These are phyloP conservation scores for Tulasnella sp. DNA, from an alignment of 768 basidiomycete genomes.

Conservation along the genomic window DNA sequence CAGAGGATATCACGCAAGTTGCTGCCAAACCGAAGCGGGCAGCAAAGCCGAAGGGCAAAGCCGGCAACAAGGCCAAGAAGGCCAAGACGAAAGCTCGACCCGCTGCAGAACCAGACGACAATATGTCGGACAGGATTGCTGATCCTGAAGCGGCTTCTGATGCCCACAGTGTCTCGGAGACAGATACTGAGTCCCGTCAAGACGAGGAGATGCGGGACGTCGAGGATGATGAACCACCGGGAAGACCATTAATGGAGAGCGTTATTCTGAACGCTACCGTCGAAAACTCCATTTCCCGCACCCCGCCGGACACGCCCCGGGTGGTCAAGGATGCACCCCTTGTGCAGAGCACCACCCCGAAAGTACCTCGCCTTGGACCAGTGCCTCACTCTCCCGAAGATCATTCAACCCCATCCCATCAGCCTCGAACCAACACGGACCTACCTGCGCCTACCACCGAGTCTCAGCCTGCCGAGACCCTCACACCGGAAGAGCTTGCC, in stretches of 20 bases:
- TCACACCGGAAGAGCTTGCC: slow-evolving; percentile 4
- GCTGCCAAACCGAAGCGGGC: neutral
- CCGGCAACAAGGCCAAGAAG: neutral
- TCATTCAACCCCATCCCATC: too few relatives aligned
- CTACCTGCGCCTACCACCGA: neutral
- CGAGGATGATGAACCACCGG: slow-evolving; percentile 1
- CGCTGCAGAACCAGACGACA: neutral
- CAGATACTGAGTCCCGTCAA: neutral
- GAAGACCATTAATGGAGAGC: neutral
- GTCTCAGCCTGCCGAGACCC: neutral
- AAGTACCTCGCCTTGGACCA: neutral
- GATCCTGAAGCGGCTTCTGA: neutral
- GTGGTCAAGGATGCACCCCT: neutral
- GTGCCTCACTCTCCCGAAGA: too few relatives aligned
- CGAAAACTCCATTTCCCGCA: too few relatives aligned
- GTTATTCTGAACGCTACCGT: neutral
- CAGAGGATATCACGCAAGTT: neutral
- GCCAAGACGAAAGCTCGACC: neutral
- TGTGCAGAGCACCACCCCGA: neutral
- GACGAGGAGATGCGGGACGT: neutral
- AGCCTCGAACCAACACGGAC: neutral
- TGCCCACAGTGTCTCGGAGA: neutral
- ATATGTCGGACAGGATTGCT: neutral
- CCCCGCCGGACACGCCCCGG: neutral
- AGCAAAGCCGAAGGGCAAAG: neutral